A percentile compares a stretch with the other conserved stretches of the same genome.
Evolutionary conservation across 1,284 basidiomycete species (phyloP).

Genomic region (Stereum hirsutum): DNA sequence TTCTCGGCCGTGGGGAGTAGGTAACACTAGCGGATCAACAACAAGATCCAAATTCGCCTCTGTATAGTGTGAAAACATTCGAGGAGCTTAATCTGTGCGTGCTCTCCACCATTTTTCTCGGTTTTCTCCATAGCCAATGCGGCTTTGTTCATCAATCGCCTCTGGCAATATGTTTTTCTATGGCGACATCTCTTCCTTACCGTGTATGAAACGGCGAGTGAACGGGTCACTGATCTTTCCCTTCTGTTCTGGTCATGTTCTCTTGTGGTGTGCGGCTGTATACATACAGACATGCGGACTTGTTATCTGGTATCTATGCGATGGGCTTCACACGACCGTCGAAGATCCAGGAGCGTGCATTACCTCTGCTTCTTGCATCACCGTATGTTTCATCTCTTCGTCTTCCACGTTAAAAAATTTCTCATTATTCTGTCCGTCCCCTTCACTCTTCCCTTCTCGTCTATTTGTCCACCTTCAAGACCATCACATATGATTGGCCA

Average conservation of each 20-base stretch:
- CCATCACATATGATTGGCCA: constrained; percentile 99
- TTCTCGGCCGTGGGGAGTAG: constrained; percentile 42
- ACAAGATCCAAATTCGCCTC: constrained; percentile 90
- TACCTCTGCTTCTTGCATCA: constrained; percentile 85
- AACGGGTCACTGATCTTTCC: too few relatives aligned
- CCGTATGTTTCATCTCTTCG: constrained; percentile 46
- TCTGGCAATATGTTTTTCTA: too few relatives aligned
- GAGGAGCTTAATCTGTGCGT: constrained; percentile 89
- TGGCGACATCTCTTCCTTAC: constrained; percentile 3
- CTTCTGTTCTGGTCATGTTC: too few relatives aligned
- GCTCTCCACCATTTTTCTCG: too few relatives aligned
- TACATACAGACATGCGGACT: constrained; percentile 74
- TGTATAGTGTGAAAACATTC: constrained; percentile 92
- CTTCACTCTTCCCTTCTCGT: constrained; percentile 7
- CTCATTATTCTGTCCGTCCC: constrained; percentile 1
- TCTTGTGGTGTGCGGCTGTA: too few relatives aligned
- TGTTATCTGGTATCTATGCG: constrained; percentile 94
- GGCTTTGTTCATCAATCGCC: too few relatives aligned
- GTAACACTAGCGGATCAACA: constrained; percentile 98
- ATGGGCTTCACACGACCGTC: constrained; percentile 98
- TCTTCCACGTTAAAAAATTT: neutral
- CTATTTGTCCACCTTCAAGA: too few relatives aligned
- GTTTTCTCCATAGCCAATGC: too few relatives aligned
- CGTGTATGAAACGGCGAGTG: too few relatives aligned
- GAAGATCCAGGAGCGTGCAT: constrained; percentile 97